Evolutionary conservation across 2,329 filamentous ascomycete genomes (phyloP), one percentile per base, ranked within the genome.

Genomic region (Penicillium janthinellum): DNA sequence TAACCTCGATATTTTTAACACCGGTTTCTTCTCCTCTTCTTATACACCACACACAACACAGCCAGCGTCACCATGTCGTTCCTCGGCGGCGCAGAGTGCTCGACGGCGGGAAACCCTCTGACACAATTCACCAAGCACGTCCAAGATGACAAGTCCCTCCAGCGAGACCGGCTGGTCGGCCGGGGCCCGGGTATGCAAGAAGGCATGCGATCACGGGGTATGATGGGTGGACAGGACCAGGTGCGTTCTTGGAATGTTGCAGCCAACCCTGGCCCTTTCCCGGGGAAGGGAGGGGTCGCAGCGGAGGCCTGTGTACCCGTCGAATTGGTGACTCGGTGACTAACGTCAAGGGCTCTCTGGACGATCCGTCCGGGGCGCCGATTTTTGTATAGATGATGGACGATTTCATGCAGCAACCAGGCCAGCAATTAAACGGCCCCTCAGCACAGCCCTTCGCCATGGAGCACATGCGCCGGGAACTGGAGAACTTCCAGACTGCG

Each of bases 91-190:
- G 90, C 94, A 70, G 95, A 98, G 81, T 99, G 95, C 84, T 98
- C 94, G 58, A 96, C 95, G 63, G 92, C 91, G 66, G 92, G 90
- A 73, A 99, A 99, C 78, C 95, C 96, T 59, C 88, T 99, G 71
- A 94, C 91, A 75, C 95, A 98, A 82, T 96, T 99, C 77, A 92
- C 93, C 65, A 99, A 99, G 79, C 93, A 97, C 78, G 91, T 95
- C 58, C 91, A 96, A 74, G 92, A 96, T 84, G 95, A 99, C 81
- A 96, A 93, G 79, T 95, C 91, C 59, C 82, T 98, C 59, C 95
- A 98, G 79, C 86, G 93, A 71, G 95, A 99, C 77, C 87, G 95
- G 60, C 83, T 98, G 62, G 88, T 91, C 61, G 91, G 91, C 63
- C 83, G 89, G 66, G 88, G 87, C 0, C 89, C 90, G 45, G 88